Evolutionary conservation across 139 green algal genomes (phyloP), one percentile per base, ranked within the genome.

Genomic region (Coccomyxa sp.): DNA sequence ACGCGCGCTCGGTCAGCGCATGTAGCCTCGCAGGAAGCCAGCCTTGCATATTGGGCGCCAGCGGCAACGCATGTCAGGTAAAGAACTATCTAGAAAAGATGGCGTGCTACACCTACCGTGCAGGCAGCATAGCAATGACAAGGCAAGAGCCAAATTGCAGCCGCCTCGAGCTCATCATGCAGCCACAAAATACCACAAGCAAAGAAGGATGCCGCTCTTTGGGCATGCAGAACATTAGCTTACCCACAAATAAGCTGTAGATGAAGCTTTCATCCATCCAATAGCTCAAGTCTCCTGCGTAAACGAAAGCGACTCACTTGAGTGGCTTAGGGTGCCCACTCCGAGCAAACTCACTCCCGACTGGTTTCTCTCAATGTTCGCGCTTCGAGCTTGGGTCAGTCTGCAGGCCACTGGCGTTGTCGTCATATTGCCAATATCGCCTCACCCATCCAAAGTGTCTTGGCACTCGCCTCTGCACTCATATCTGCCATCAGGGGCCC

Each of bases 231-330:
- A 18, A 5, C 29, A 6, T 50, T 8, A 9, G 38, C 71, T 8
- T 27, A 76, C 71, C 71, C 22, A 85, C 81, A 50, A 94, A 93
- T 7, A 91, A 50, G 38, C 75, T 81, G 77, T 82, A 85, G 0
- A 95, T 69, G 39, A 90, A 93, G 55, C 50, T 81, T 70, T 95
- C 91, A 58, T 95, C 91, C 82, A 91, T 87, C 87, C 87, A 95
- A 31, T 86, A 83, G 0, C 79, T 55, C 73, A 94, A 72, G 77
- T 93, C 90, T 2, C 90, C n/a, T n/a, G n/a, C n/a, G n/a, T n/a
- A n/a, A n/a, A n/a, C n/a, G n/a, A n/a, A n/a, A n/a, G n/a, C n/a
- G n/a, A n/a, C n/a, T n/a, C n/a, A n/a, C n/a, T n/a, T n/a, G n/a
- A n/a, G n/a, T n/a, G n/a, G n/a, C n/a, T n/a, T n/a, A n/a, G n/a